These are phyloP conservation scores for Talaromyces atroroseus DNA, from an alignment of 2,329 filamentous ascomycete genomes.

Conservation along the genomic window DNA sequence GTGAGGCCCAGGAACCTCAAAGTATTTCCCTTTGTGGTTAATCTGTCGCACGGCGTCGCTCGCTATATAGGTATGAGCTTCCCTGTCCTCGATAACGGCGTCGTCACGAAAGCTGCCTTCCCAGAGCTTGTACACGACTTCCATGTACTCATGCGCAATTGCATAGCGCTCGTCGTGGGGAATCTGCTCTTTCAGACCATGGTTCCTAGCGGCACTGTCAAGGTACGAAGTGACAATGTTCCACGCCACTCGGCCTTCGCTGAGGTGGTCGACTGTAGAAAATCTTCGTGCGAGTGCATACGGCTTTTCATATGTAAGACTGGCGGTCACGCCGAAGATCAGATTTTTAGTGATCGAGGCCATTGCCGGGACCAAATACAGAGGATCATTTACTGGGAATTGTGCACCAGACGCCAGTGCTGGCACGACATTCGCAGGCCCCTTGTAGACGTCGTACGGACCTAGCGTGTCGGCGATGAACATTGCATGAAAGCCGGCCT, in stretches of 20 bases:
- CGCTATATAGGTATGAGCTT: slow-evolving; percentile 26
- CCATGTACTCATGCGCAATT: slow-evolving; percentile 46
- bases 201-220: slow-evolving; percentile 45
- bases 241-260: slow-evolving; percentile 48
- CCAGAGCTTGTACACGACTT: slow-evolving; percentile 46
- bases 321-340: slow-evolving; percentile 50
- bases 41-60: slow-evolving; percentile 33
- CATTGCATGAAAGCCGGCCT: slow-evolving; percentile 47
- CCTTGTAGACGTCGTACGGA: slow-evolving; percentile 44
- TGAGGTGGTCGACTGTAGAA: slow-evolving; percentile 51
- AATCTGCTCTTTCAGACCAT: slow-evolving; percentile 41
- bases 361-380: slow-evolving; percentile 42
- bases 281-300: slow-evolving; percentile 52
- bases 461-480: slow-evolving; percentile 49
- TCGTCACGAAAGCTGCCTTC: slow-evolving; percentile 48
- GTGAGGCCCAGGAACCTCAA: slow-evolving; percentile 21
- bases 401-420: slow-evolving; percentile 37
- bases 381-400: slow-evolving; percentile 40
- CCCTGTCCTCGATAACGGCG: slow-evolving; percentile 25
- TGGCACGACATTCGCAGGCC: slow-evolving; percentile 34
- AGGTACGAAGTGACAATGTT: slow-evolving; percentile 49
- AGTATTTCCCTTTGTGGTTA: slow-evolving; percentile 27
- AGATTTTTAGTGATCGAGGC: slow-evolving; percentile 44
- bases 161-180: slow-evolving; percentile 47
- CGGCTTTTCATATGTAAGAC: slow-evolving; percentile 51